Evolutionary conservation across 306 rosid genomes (phyloP).

Genomic region (Citrullus amarus): DNA sequence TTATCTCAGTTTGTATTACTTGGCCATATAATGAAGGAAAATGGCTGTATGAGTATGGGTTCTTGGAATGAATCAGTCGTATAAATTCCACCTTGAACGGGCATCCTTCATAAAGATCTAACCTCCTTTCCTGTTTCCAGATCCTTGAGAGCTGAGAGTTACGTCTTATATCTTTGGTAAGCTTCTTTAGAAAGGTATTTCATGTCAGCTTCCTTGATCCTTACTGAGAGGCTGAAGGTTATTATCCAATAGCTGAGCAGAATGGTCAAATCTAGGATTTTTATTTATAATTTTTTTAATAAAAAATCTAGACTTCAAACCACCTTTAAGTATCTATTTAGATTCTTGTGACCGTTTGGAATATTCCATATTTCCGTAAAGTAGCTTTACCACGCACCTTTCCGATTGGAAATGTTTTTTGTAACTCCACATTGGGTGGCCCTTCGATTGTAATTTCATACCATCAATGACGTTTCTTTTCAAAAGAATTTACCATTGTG

Average conservation of each 20-base stretch:
- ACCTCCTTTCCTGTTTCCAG: neutral
- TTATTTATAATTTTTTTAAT: neutral
- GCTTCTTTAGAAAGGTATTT: neutral
- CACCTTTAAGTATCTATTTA: neutral
- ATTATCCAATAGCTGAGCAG: neutral
- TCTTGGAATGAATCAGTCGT: neutral
- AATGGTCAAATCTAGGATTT: neutral
- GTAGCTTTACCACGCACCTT: too few species aligned
- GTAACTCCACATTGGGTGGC: too few species aligned
- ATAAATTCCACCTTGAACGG: neutral
- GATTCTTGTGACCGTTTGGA: neutral
- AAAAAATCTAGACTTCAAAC: neutral
- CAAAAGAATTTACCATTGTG: too few species aligned
- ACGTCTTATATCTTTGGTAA: neutral
- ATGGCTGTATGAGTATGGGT: neutral
- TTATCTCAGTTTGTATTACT: neutral
- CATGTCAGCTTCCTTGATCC: neutral
- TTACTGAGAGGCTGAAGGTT: neutral
- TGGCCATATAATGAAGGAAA: neutral
- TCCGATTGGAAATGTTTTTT: too few species aligned
- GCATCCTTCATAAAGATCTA: neutral
- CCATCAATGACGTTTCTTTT: too few species aligned
- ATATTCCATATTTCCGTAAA: neutral
- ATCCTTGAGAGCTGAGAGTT: neutral
- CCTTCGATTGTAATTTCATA: too few species aligned